phyloP scores from a whole-genome alignment of 202 grass and related monocot genomes.

The Schoenoplectus tabernaemontani region DNA sequence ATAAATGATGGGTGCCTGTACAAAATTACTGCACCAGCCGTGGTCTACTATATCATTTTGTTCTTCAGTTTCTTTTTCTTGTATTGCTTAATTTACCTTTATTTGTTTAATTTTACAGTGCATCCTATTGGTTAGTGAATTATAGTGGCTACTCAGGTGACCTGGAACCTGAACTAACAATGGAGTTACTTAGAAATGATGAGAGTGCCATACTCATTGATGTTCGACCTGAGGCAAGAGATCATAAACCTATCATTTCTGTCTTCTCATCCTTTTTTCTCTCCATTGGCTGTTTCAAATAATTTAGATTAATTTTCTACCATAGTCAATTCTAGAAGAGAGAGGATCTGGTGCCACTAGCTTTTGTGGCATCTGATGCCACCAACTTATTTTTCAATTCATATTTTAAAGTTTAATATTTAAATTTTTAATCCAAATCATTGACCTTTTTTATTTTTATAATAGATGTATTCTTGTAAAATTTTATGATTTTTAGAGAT shows the following conservation, averaged over 20 bases:
- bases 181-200: constrained; percentile 71
- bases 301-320: background rate
- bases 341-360: too few species aligned
- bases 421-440: too few species aligned
- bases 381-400: too few species aligned
- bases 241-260: constrained; percentile 79
- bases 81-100: background rate
- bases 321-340: background rate
- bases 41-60: background rate
- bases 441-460: too few species aligned
- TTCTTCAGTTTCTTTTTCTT: constrained; percentile 20
- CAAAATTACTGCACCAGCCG: background rate
- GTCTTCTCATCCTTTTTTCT: constrained; percentile 28
- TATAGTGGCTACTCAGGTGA: constrained; percentile 88
- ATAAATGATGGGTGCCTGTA: background rate
- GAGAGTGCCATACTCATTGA: constrained; percentile 80
- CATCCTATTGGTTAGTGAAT: constrained; percentile 57
- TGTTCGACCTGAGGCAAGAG: constrained; percentile 98
- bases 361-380: too few species aligned
- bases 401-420: too few species aligned
- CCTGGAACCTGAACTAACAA: constrained; percentile 56
- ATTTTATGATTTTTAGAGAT: too few species aligned
- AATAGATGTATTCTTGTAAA: too few species aligned
- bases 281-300: background rate
- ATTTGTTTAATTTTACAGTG: constrained; percentile 36